Evolutionary conservation across 306 rosid species (phyloP), one percentile per base, ranked within the genome.

Genomic region (Prunus mira): DNA sequence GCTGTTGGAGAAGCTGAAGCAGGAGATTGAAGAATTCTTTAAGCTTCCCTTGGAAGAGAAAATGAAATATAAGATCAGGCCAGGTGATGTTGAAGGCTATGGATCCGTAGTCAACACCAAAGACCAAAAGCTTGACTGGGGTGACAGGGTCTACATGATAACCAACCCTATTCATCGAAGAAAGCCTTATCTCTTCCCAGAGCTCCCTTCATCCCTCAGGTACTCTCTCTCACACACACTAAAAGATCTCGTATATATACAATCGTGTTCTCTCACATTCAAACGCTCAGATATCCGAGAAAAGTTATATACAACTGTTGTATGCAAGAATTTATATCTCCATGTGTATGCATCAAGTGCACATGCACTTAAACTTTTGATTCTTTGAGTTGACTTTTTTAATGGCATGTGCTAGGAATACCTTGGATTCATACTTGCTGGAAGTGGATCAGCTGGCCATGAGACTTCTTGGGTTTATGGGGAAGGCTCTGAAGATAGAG

Each of bases 51-150:
- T 54, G 41, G 93, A 88, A 38, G 91, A 88, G 85, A 93, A 88
- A 74, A 81, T 25, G 81, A 91, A 82, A 58, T 91, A 85, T 73
- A 57, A 80, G 47, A 51, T 89, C 22, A 81, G 77, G 71, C 25
- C 60, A 7, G 97, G 91, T 20, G 97, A 91, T 47, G 61, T 81
- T 84, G 93, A 93, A 80, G 98, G 98, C 28, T 93, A 89, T 22
- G 98, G 98, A 85, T 61, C 79, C 12, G 56, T 82, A 3, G 76
- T 81, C 24, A 71, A 83, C 41, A 58, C 82, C 15, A 64, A 85
- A 30, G 85, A 90, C 69, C 91, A 91, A 75, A 93, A 89, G 60
- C 91, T 88, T 22, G 98, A 93, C 20, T 93, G 97, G 98, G 89
- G 97, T 6, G 93, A 91, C n/a, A 89, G 97, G 73, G 66, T 91